These are phyloP conservation scores for Anthracocystis walkeri DNA, from an alignment of 1,284 basidiomycete species.

Conservation along the genomic window DNA sequence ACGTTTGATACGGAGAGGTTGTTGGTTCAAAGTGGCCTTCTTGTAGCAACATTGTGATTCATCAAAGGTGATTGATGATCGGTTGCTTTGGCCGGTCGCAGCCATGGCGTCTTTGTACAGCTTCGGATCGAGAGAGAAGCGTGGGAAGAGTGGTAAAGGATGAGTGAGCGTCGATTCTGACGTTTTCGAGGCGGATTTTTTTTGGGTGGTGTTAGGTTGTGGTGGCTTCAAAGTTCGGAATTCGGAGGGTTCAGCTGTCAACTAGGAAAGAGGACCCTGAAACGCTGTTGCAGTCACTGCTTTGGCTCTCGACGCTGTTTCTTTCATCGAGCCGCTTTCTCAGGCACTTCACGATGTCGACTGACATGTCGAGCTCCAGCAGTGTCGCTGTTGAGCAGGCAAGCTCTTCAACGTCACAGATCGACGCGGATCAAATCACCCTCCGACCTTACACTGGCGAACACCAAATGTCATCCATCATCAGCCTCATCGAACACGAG, in stretches of 20 bases:
- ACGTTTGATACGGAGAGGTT: too few relatives aligned
- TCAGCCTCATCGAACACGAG: constrained; percentile 64
- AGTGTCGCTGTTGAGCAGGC: background rate
- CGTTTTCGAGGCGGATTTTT: too few relatives aligned
- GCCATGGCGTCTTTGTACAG: background rate
- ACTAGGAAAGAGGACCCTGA: background rate
- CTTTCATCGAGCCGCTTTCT: background rate
- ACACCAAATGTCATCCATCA: constrained; percentile 69
- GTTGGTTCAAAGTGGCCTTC: too few relatives aligned
- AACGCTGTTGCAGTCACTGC: background rate
- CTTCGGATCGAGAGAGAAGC: background rate
- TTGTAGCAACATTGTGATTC: too few relatives aligned
- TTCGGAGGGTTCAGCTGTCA: constrained; percentile 3
- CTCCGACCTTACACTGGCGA: constrained; percentile 82
- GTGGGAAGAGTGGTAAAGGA: background rate
- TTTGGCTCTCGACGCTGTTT: background rate
- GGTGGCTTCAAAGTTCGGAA: background rate
- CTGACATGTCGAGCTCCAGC: too few relatives aligned
- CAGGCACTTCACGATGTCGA: background rate
- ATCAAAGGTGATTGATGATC: too few relatives aligned
- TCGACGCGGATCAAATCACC: constrained; percentile 70
- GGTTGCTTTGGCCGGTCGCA: too few relatives aligned
- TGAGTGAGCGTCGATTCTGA: constrained; percentile 3
- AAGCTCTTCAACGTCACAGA: background rate
- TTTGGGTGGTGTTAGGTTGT: too few relatives aligned